Conservation (phyloP, 1,284 basidiomycete species). For the Wolfiporia cocos region DNA sequence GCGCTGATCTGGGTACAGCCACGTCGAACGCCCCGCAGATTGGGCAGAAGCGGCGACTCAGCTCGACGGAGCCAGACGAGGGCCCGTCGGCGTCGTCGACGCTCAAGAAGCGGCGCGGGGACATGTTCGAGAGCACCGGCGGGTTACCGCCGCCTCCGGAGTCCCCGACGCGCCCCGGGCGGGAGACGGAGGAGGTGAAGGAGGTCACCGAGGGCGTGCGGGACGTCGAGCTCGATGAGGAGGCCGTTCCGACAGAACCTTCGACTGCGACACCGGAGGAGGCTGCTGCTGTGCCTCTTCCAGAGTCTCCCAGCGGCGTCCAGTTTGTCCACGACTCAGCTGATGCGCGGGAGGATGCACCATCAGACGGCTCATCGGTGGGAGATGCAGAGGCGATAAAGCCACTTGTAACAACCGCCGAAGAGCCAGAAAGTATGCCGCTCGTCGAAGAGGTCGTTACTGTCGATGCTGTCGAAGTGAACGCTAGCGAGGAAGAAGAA, state of each 20-base stretch:
- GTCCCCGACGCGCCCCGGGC: constrained; percentile 14
- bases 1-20: constrained; percentile 33
- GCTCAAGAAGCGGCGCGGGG: constrained; percentile 39
- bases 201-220: constrained; percentile 66
- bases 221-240: constrained; percentile 55
- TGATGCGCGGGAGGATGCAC: background rate
- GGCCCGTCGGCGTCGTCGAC: constrained; percentile 20
- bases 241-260: constrained; percentile 17
- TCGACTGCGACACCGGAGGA: constrained; percentile 35
- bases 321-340: constrained; percentile 11
- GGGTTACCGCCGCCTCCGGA: constrained; percentile 16
- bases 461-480: background rate
- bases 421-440: background rate
- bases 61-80: constrained; percentile 44
- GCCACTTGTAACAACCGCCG: background rate
- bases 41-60: constrained; percentile 58
- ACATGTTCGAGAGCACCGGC: constrained; percentile 23
- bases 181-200: constrained; percentile 50
- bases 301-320: constrained; percentile 31
- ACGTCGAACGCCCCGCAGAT: constrained; percentile 68
- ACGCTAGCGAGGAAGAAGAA: constrained; percentile 1
- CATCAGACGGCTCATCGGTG: background rate
- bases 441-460: background rate
- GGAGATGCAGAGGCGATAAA: background rate
- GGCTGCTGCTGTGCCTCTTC: constrained; percentile 39